Evolutionary conservation across 345 rosid species (phyloP).

Genomic region (Euphorbia pulcherrima): DNA sequence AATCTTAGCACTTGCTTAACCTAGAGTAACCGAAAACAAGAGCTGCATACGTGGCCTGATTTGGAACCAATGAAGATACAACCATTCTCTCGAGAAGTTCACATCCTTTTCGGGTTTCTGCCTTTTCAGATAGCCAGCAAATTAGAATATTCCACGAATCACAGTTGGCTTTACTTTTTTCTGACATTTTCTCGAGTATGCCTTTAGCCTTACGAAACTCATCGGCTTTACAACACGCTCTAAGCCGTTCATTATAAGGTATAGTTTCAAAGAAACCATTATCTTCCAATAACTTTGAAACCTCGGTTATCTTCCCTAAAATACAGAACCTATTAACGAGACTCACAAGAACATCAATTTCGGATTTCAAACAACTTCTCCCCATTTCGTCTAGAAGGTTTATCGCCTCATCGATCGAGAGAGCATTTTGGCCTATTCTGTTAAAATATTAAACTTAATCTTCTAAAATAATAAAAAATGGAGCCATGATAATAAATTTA

Average conservation of each 20-base stretch:
- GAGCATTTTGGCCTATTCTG: too few relatives aligned
- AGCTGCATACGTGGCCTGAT: slow-evolving; percentile 41
- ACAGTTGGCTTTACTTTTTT: slow-evolving; percentile 35
- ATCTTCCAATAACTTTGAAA: slow-evolving; percentile 39
- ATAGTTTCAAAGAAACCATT: slow-evolving; percentile 26
- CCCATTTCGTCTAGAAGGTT: slow-evolving; percentile 39
- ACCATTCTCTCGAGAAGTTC: slow-evolving; percentile 51
- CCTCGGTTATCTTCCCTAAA: slow-evolving; percentile 30
- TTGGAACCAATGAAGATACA: slow-evolving; percentile 32
- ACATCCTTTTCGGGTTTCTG: slow-evolving; percentile 28
- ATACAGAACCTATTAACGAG: slow-evolving; percentile 40
- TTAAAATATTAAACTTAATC: slow-evolving; percentile 36
- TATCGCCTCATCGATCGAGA: too few relatives aligned
- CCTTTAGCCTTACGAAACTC: slow-evolving; percentile 34
- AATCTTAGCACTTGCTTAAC: slow-evolving; percentile 28
- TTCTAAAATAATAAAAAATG: slow-evolving; percentile 42
- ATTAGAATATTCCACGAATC: slow-evolving; percentile 50
- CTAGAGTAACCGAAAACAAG: slow-evolving; percentile 44
- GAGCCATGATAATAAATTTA: slow-evolving; percentile 34
- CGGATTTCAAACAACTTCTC: slow-evolving; percentile 24
- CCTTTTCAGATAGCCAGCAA: slow-evolving; percentile 45
- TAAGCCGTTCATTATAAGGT: slow-evolving; percentile 46
- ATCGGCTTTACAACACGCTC: slow-evolving; percentile 40
- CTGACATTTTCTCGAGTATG: slow-evolving; percentile 35
- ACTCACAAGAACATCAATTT: slow-evolving; percentile 27